Evolutionary conservation across 1,284 basidiomycete genomes (phyloP), one percentile per base, ranked within the genome.

Genomic region (Boletus semigastroideus): DNA sequence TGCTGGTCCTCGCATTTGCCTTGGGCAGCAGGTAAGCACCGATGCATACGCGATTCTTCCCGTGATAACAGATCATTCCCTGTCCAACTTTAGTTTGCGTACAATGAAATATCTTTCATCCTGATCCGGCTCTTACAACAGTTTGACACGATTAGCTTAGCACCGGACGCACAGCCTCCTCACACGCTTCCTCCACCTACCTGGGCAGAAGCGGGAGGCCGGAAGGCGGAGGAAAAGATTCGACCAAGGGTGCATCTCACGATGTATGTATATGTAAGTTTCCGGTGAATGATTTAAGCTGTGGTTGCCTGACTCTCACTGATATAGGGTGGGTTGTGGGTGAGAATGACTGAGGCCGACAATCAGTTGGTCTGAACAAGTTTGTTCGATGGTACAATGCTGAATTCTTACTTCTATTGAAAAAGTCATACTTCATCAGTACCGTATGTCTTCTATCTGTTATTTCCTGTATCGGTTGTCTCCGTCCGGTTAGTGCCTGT

Each of bases 1-100:
- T 53, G 77, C 74, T 0, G 77, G 77, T 5, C 77, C 78, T 10
- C 71, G 78, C 5, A 76, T 78, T 50, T 67, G 76, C 51, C 66
- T 77, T 33, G 76, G 76, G 2, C 76, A 78, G 57, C 75, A 77
- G 64, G 75, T 69, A 28, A 49, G 41, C 22, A 19, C 7, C 17
- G 16, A 4, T 17, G 2, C 4, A 37, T 11, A 1, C 11, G 5
- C 9, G 36, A 33, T 14, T 4, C 43, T 39, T 54, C 38, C 57
- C 8, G 51, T 42, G 31, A 38, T 53, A 11, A 47, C 25, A 12
- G 34, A 30, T 11, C 1, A 6, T 39, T 14, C 9, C 27, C 33
- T 6, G 11, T 33, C 6, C 14, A 33, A 9, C 16, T n/a, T 27
- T 7, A 78, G 68, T 76, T 76, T 53, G 77, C 76, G 7, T 74